Base-by-base conservation (phyloP, 139 green algal genomes). In the Astrephomene gubernaculifera region DNA sequence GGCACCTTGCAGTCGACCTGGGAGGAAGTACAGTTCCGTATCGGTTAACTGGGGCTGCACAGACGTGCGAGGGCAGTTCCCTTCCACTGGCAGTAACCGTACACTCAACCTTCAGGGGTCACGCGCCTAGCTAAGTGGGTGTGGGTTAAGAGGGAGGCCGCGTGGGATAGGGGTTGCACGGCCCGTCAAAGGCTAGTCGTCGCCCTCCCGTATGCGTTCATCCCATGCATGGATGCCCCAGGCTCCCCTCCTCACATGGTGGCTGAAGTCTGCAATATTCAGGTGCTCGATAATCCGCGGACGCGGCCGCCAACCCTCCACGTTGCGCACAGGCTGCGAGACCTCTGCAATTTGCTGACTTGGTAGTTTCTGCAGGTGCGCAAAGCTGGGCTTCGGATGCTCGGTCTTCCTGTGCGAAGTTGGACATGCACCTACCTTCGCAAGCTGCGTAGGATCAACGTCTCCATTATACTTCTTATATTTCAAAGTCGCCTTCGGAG, bases 241-340 rank as follows among this genome's bases (percentile, higher is more conserved):
- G 57, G 43, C 41, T 49, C 63, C 38, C 57, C 41, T 52, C 44
- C 68, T 86, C 68, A 78, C 67, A 49, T 96, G 88, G 71, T 95
- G 89, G 19, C 87, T 92, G 84, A 92, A 93, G 65, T 97, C 94
- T 36, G 86, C 80, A 2, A 96, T 91, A 79, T 95, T 96, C 1
- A 96, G 81, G 29, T 94, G 83, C 85, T 96, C 91, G 3, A 96
- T 83, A 38, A 97, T 94, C n/a, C 91, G 76, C 19, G 94, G 93
- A 74, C 87, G 91, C 2, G 90, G 90, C 29, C 91, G 81, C 90
- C 91, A 94, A 31, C 90, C 93, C 31, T 91, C 65, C 25, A 85
- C 85, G 63, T 93, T 71, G 2, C 57, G 79, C 0, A 19, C 57
- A 0, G 88, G 86, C 39, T 88, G 44, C 2, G 57, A 29, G 3